A percentile compares a stretch with the other conserved stretches of the same genome.
phyloP scores from a whole-genome alignment of 306 rosid genomes.

The Quercus ilex region DNA sequence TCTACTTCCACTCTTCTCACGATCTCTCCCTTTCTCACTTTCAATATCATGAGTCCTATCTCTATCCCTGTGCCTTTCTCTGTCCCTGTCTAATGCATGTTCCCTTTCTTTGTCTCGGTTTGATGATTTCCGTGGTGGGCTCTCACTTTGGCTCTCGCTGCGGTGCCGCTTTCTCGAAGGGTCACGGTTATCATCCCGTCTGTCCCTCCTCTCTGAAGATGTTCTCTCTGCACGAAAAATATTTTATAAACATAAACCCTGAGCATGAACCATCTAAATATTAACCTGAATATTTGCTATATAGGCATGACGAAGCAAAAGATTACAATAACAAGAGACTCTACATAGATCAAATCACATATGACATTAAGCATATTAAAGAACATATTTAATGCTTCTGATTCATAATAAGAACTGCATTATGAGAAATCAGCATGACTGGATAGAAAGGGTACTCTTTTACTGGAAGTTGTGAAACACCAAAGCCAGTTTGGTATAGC shows the following conservation, averaged over 20 bases:
- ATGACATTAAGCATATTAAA: not conserved
- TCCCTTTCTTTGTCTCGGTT: slow-evolving; percentile 78
- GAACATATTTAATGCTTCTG: not conserved
- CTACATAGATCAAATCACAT: not conserved
- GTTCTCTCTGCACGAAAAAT: slow-evolving; percentile 45
- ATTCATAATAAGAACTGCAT: not conserved
- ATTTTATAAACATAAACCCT: slow-evolving; percentile 2
- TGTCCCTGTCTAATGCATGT: slow-evolving; percentile 51
- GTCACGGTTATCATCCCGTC: slow-evolving; percentile 46
- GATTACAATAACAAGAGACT: not conserved
- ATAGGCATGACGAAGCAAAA: not conserved
- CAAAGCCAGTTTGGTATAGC: not conserved
- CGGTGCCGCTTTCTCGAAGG: slow-evolving; percentile 76
- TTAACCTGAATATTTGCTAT: not conserved
- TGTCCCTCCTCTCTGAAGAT: slow-evolving; percentile 68
- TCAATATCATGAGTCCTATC: slow-evolving; percentile 43
- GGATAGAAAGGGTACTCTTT: not conserved
- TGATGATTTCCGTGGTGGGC: slow-evolving; percentile 62
- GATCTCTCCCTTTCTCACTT: slow-evolving; percentile 46
- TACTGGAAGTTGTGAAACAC: not conserved
- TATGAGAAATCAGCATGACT: no score
- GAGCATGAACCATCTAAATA: not conserved
- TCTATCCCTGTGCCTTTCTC: slow-evolving; percentile 68
- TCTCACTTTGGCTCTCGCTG: slow-evolving; percentile 61
- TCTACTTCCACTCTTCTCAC: slow-evolving; percentile 90